Base-by-base conservation (phyloP, 805 yeast species). In the Barnettozyma californica region DNA sequence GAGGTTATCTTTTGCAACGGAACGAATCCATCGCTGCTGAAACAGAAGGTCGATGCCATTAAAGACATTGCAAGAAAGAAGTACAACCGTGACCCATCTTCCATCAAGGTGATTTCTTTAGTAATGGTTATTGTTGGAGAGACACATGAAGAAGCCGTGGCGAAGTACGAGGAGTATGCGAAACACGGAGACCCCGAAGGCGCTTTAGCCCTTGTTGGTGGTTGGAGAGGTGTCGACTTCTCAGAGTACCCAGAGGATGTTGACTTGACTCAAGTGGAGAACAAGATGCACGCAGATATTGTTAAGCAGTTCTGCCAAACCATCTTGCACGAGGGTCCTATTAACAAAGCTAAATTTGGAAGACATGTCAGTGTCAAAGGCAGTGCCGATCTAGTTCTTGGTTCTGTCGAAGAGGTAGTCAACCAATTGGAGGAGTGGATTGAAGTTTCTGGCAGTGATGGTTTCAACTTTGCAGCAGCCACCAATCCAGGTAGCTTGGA, bases 161-260 rank as follows among this genome's bases (percentile, higher is more conserved):
- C 53, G 9, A 73, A 74, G 49, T 68, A 58, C 50, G 56, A 63
- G 29, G 66, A 64, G 3, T 68, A 53, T 45, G 58, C 60, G 42
- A 47, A 50, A 9, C 61, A 64, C 46, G 69, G 68, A 3, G 72
- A 69, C 51, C 57, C 63, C 8, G 77, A 71, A 49, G 77, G 75
- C n/a, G 75, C 75, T 1, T 66, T 69, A 43, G 74, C 74, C 0
- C 58, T 73, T 43, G 65, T 74, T 53, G 68, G 75, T 25, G 78
- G 77, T 2, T 72, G 76, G 75, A 68, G 71, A 11, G 75, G 74
- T 6, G 59, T 68, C 37, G 76, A 73, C 45, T 63, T 69, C 45
- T 64, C 68, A 25, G 56, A 61, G 23, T 72, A 63, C 54, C 62
- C 51, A 14, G 64, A 66, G 46, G 74, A 70, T 23, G 68, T 68